These are phyloP conservation scores for Lobosporangium transversale DNA, from an alignment of 192 early-diverging fungal species.

Conservation along the genomic window DNA sequence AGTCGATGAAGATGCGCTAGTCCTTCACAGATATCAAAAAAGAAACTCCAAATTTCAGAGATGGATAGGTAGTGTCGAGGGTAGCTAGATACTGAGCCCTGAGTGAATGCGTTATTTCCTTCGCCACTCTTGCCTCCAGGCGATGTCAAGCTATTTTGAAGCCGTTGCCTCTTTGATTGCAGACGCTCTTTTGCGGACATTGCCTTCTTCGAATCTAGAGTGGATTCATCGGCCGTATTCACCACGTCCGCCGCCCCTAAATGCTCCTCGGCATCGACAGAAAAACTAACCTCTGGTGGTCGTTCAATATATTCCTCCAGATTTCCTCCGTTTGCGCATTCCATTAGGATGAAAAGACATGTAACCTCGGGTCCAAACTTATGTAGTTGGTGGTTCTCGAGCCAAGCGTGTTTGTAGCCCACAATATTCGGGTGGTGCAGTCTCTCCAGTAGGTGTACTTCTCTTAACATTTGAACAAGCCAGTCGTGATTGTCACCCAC, in stretches of 20 bases:
- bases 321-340: conserved; percentile 93
- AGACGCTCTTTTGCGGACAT: conserved; percentile 27
- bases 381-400: conserved; percentile 84
- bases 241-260: neutral
- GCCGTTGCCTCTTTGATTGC: conserved; percentile 26
- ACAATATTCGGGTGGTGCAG: conserved; percentile 93
- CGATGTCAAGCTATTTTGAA: conserved; percentile 6
- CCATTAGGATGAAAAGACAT: conserved; percentile 96
- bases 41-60: conserved; percentile 85
- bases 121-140: conserved; percentile 8
- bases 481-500: conserved; percentile 87
- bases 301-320: conserved; percentile 89
- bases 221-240: neutral
- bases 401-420: conserved; percentile 96
- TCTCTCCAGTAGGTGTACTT: conserved; percentile 91
- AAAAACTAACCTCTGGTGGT: conserved; percentile 13
- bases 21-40: conserved; percentile 92
- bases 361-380: conserved; percentile 87
- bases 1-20: conserved; percentile 88
- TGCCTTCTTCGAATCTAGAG: conserved; percentile 6
- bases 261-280: neutral
- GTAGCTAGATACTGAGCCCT: neutral
- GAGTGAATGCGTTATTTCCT: neutral
- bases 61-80: conserved; percentile 59
- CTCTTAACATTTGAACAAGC: conserved; percentile 92